Percentiles rank a stretch among this genome's conserved stretches.
Conservation (phyloP, 1,139 yeast genomes). For the Wickerhamiella pararugosa region DNA sequence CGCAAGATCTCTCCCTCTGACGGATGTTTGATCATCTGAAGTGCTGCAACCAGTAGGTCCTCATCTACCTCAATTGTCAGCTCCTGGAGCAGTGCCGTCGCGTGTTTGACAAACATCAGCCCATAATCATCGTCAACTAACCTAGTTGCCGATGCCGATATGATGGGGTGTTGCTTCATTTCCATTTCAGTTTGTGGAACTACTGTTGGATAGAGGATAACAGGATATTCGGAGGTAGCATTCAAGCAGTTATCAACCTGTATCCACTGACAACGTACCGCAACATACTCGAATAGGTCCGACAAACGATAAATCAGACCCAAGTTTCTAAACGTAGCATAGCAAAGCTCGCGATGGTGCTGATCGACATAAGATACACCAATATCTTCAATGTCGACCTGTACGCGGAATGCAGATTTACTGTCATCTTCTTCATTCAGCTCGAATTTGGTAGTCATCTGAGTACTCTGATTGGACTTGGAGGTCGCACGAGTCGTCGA, state of each 20-base stretch:
- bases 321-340: slow-evolving; percentile 63
- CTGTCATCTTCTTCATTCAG: slow-evolving; percentile 55
- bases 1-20: slow-evolving; percentile 46
- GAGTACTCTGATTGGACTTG: background rate
- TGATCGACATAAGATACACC: slow-evolving; percentile 76
- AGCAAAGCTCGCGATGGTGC: slow-evolving; percentile 61
- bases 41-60: slow-evolving; percentile 69
- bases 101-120: slow-evolving; percentile 76
- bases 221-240: slow-evolving; percentile 71
- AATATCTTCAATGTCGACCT: slow-evolving; percentile 64
- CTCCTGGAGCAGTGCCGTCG: slow-evolving; percentile 77
- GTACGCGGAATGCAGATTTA: slow-evolving; percentile 31
- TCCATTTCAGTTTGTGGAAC: slow-evolving; percentile 77
- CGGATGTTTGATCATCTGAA: slow-evolving; percentile 58
- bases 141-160: slow-evolving; percentile 69
- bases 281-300: slow-evolving; percentile 64
- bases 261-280: slow-evolving; percentile 80
- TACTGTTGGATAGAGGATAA: slow-evolving; percentile 79
- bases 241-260: slow-evolving; percentile 86
- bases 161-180: slow-evolving; percentile 77
- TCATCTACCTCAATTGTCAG: slow-evolving; percentile 88
- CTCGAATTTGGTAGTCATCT: slow-evolving; percentile 37
- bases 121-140: slow-evolving; percentile 88
- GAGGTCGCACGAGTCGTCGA: slow-evolving; percentile 5
- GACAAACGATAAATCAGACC: slow-evolving; percentile 75